These are phyloP conservation scores for Teratosphaeria epicoccoides DNA, from an alignment of 2,329 filamentous ascomycete species.

Conservation along the genomic window DNA sequence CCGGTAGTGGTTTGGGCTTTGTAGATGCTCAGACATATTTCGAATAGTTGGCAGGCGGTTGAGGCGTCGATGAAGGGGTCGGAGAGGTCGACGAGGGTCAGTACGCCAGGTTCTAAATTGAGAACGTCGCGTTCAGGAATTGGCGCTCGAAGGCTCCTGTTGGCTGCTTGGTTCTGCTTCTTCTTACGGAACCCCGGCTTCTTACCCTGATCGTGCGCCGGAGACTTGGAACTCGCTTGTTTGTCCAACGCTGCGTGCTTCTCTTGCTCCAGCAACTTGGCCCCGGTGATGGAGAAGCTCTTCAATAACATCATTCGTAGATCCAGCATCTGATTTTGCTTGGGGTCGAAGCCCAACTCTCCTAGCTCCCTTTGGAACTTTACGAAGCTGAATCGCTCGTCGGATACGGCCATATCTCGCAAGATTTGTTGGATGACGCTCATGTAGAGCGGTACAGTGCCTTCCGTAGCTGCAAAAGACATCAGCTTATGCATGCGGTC, in stretches of 20 bases:
- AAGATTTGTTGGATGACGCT: conserved; percentile 47
- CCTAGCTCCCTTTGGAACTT: conserved; percentile 35
- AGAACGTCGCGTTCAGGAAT: conserved; percentile 11
- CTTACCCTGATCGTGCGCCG: no score
- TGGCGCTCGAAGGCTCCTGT: no score
- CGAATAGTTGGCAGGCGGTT: conserved; percentile 61
- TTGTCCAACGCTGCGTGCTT: no score
- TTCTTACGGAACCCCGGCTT: no score
- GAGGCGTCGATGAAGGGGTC: conserved; percentile 59
- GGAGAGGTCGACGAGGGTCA: conserved; percentile 62
- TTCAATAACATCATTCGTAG: conserved; percentile 54
- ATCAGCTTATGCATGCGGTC: conserved; percentile 46
- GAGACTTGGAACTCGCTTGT: no score
- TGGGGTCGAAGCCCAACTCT: conserved; percentile 31
- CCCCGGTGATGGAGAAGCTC: conserved; percentile 45
- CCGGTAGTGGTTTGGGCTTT: conserved; percentile 27
- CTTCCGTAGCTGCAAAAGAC: conserved; percentile 35
- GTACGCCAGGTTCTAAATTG: conserved; percentile 33
- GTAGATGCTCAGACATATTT: conserved; percentile 58
- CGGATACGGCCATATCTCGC: conserved; percentile 42
- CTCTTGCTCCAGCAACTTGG: neutral
- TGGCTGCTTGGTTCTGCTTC: no score
- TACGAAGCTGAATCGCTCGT: conserved; percentile 39
- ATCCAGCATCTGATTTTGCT: conserved; percentile 46
- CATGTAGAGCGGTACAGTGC: conserved; percentile 43